phyloP scores from a whole-genome alignment of 768 basidiomycete species.

The Boletus rex-veris region DNA sequence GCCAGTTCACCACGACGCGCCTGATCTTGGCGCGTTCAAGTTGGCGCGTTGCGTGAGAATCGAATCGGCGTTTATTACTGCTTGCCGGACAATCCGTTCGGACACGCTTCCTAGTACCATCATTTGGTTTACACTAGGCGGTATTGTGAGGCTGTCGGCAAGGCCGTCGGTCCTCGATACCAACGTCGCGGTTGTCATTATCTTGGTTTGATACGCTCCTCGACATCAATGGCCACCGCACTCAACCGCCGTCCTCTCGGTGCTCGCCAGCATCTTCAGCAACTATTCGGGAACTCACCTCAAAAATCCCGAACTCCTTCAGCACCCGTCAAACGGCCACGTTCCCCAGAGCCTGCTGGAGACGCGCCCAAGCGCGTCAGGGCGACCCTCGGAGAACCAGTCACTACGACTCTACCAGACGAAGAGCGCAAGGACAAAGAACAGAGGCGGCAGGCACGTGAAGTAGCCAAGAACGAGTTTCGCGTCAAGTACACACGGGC shows the following conservation, averaged over 20 bases:
- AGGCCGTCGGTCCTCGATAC: not conserved
- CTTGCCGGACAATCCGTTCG: not conserved
- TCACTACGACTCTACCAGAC: slow-evolving; percentile 26
- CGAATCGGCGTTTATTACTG: slow-evolving; percentile 7
- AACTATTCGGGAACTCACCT: slow-evolving; percentile 33
- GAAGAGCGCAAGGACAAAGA: slow-evolving; percentile 45
- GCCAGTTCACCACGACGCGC: slow-evolving; percentile 15
- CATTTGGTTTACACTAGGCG: not conserved
- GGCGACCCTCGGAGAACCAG: slow-evolving; percentile 26
- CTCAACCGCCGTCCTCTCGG: slow-evolving; percentile 48
- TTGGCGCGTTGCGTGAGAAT: slow-evolving; percentile 28
- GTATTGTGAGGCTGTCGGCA: not conserved
- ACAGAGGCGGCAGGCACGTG: slow-evolving; percentile 47
- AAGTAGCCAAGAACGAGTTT: slow-evolving; percentile 66
- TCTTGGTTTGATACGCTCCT: slow-evolving; percentile 3
- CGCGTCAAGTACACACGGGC: slow-evolving; percentile 78
- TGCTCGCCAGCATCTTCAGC: slow-evolving; percentile 39
- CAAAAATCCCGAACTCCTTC: slow-evolving; percentile 33
- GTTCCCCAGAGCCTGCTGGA: slow-evolving; percentile 45
- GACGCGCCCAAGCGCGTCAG: slow-evolving; percentile 48
- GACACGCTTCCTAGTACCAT: slow-evolving; percentile 1
- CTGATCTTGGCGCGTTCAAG: slow-evolving; percentile 11
- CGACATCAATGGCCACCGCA: slow-evolving; percentile 39
- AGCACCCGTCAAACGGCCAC: slow-evolving; percentile 43
- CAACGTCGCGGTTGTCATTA: not conserved